phyloP scores from a whole-genome alignment of 257 asterid genomes.

The Jaltomata sinuosa region DNA sequence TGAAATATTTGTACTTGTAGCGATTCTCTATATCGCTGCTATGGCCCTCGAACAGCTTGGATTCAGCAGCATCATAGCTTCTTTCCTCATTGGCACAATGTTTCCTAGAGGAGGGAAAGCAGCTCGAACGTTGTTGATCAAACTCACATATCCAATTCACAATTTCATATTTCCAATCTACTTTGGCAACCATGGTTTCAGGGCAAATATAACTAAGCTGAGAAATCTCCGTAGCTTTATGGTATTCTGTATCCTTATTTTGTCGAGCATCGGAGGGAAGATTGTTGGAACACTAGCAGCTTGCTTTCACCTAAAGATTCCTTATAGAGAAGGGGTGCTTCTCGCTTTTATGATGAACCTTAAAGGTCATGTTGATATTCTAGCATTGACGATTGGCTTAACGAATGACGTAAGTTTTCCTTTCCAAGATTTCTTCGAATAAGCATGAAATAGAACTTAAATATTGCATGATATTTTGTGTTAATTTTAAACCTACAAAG shows the following conservation, averaged over 20 bases:
- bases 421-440: background rate
- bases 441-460: background rate
- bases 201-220: conserved; percentile 55
- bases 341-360: conserved; percentile 88
- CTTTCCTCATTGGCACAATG: conserved; percentile 73
- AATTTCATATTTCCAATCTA: conserved; percentile 85
- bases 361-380: conserved; percentile 90
- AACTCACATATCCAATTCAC: conserved; percentile 68
- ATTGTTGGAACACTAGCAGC: conserved; percentile 79
- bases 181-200: conserved; percentile 90
- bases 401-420: conserved; percentile 47
- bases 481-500: background rate
- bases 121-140: conserved; percentile 69
- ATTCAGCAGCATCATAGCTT: conserved; percentile 70
- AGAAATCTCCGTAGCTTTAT: conserved; percentile 38
- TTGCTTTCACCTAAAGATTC: conserved; percentile 70
- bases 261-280: conserved; percentile 90
- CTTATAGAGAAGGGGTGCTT: conserved; percentile 84
- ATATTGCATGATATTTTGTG: background rate
- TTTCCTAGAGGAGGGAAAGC: conserved; percentile 94
- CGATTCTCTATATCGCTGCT: conserved; percentile 66
- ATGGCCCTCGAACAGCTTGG: conserved; percentile 65
- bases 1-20: conserved; percentile 54
- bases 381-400: conserved; percentile 51
- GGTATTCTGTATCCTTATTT: conserved; percentile 41